Percentiles rank a stretch among this genome's conserved stretches.
These are phyloP conservation scores for Daldinia grandis DNA, from an alignment of 495 filamentous ascomycete genomes.

Conservation along the genomic window DNA sequence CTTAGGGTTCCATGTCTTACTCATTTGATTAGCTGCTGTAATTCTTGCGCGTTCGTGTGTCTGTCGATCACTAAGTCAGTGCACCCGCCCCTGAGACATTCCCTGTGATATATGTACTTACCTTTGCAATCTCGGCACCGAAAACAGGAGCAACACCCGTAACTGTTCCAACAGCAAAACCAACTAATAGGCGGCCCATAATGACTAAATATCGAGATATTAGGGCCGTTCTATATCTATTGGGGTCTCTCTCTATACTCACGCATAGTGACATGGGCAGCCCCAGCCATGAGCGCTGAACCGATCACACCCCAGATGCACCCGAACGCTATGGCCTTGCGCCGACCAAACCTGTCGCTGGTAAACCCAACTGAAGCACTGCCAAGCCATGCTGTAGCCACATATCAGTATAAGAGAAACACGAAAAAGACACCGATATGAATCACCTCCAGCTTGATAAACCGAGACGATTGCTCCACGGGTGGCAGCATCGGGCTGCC, in stretches of 20 bases:
- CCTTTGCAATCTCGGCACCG: conserved; percentile 50
- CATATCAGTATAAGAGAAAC: conserved; percentile 30
- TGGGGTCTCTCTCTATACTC: neutral
- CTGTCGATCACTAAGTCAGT: conserved; percentile 48
- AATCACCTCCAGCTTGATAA: conserved; percentile 51
- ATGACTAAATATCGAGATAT: conserved; percentile 48
- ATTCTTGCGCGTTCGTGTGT: conserved; percentile 60
- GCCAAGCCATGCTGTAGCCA: conserved; percentile 57
- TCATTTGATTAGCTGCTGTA: conserved; percentile 54
- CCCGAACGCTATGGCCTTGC: conserved; percentile 59
- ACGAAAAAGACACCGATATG: conserved; percentile 1
- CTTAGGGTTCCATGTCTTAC: conserved; percentile 7
- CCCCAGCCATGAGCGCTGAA: conserved; percentile 60
- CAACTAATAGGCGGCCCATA: conserved; percentile 61
- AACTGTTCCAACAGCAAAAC: conserved; percentile 60
- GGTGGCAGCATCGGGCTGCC: conserved; percentile 52
- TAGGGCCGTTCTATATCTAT: neutral
- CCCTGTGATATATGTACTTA: conserved; percentile 39
- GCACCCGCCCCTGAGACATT: conserved; percentile 27
- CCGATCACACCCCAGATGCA: conserved; percentile 57
- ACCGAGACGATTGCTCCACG: conserved; percentile 62
- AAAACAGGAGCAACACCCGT: conserved; percentile 61
- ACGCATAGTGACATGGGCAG: conserved; percentile 60
- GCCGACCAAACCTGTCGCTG: conserved; percentile 57
- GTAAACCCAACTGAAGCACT: conserved; percentile 57